A percentile compares a stretch with the other conserved stretches of the same genome.
phyloP scores from a whole-genome alignment of 1,284 basidiomycete species.

The Fomitiporia mediterranea region DNA sequence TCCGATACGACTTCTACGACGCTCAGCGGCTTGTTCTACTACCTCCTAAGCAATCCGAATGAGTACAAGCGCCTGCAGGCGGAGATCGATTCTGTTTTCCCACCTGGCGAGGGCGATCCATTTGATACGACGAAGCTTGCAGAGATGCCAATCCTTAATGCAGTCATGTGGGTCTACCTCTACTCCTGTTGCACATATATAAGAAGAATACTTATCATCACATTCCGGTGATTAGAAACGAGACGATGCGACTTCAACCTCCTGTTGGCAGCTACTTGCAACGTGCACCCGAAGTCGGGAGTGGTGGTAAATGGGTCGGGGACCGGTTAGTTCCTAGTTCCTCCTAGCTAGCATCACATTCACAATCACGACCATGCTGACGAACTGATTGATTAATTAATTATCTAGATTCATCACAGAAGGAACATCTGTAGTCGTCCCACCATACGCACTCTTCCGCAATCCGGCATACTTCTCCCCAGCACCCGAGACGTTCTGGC shows the following conservation, averaged over 20 bases:
- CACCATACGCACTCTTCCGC: conserved; percentile 43
- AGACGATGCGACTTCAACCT: conserved; percentile 13
- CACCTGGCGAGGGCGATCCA: conserved; percentile 18
- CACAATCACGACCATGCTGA: too few relatives aligned
- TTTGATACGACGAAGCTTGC: conserved; percentile 23
- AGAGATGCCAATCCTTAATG: conserved; percentile 32
- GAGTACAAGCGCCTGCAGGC: conserved; percentile 26
- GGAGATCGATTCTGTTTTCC: conserved; percentile 29
- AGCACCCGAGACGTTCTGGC: conserved; percentile 36
- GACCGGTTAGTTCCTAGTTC: conserved; percentile 6
- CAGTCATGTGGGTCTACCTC: conserved; percentile 28
- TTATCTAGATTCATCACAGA: conserved; percentile 43
- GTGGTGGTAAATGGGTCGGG: conserved; percentile 16
- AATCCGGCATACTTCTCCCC: conserved; percentile 37
- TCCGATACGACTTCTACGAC: conserved; percentile 35
- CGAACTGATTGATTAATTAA: background rate
- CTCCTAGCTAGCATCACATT: too few relatives aligned
- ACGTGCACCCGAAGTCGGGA: conserved; percentile 10
- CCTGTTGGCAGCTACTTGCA: conserved; percentile 11
- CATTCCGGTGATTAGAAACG: conserved; percentile 1
- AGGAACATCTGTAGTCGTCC: conserved; percentile 43
- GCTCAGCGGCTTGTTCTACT: conserved; percentile 29
- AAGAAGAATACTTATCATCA: background rate
- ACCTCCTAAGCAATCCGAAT: conserved; percentile 31
- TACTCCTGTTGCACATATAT: background rate